phyloP scores from a whole-genome alignment of 140 eudicot genomes.

The Flaveria floridana region DNA sequence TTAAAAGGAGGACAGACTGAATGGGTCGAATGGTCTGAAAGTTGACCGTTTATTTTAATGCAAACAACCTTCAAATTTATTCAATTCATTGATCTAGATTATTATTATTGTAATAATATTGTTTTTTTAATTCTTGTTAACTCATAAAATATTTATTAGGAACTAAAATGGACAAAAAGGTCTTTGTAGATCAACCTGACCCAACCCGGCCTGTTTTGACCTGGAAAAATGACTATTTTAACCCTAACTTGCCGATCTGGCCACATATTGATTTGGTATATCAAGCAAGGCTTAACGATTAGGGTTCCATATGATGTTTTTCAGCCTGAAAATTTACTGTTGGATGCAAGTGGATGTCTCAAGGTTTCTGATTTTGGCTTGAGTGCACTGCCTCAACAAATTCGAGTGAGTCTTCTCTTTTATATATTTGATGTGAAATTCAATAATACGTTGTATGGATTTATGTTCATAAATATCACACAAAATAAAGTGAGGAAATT shows the following conservation, averaged over 20 bases:
- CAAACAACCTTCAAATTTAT: background rate
- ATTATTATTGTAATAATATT: background rate
- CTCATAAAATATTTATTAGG: background rate
- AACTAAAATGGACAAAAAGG: background rate
- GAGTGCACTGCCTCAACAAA: slow-evolving; percentile 96
- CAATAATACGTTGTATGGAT: background rate
- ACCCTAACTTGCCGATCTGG: background rate
- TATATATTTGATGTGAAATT: background rate
- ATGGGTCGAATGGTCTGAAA: background rate
- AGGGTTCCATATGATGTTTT: slow-evolving; percentile 7
- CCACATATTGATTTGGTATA: background rate
- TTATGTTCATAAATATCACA: background rate
- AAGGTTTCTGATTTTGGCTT: slow-evolving; percentile 98
- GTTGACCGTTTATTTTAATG: no score
- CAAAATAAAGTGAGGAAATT: slow-evolving; percentile 7
- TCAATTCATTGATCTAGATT: background rate
- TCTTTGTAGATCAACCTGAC: background rate
- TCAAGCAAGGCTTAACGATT: background rate
- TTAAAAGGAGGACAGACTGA: background rate
- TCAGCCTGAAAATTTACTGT: slow-evolving; percentile 89
- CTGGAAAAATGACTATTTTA: background rate
- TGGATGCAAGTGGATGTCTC: slow-evolving; percentile 80
- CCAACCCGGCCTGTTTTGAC: background rate
- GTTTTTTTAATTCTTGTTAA: background rate
- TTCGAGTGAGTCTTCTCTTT: slow-evolving; percentile 55